Evolutionary conservation across 2,329 filamentous ascomycete species (phyloP).

Genomic region (Epichloe glyceriae): DNA sequence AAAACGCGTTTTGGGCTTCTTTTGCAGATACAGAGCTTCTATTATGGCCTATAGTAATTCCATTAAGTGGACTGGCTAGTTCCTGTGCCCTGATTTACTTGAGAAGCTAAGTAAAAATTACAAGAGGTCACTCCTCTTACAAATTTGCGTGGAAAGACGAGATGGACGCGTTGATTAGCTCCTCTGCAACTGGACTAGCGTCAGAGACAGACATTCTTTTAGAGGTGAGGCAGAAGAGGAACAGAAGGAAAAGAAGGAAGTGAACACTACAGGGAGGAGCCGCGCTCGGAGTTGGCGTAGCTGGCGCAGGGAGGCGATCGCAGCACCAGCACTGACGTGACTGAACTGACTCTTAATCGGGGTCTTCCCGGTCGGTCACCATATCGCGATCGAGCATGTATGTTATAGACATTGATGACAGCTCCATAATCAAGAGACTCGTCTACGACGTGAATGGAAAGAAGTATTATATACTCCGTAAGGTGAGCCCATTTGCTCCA

Average conservation of each 20-base stretch:
- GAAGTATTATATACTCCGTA: no score
- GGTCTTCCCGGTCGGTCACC: background rate
- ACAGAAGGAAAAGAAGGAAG: background rate
- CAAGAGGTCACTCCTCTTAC: no score
- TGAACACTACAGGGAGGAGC: background rate
- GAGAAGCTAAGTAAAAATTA: no score
- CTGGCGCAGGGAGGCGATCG: background rate
- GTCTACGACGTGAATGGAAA: no score
- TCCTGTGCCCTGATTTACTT: no score
- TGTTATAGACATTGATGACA: background rate
- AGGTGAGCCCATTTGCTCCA: no score
- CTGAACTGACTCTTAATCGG: background rate
- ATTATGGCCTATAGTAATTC: no score
- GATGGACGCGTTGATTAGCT: no score
- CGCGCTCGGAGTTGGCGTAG: background rate
- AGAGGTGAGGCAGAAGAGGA: no score
- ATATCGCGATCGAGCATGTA: background rate
- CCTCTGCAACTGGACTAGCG: background rate
- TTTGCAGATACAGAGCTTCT: no score
- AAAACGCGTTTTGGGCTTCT: no score
- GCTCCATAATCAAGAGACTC: background rate
- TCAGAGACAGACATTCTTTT: background rate
- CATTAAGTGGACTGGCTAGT: no score
- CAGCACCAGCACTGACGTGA: background rate
- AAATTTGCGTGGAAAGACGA: background rate